Percentiles rank a stretch among this genome's conserved stretches.
Conservation (phyloP, 345 rosid species). For the Pseudoturritis turrita region DNA sequence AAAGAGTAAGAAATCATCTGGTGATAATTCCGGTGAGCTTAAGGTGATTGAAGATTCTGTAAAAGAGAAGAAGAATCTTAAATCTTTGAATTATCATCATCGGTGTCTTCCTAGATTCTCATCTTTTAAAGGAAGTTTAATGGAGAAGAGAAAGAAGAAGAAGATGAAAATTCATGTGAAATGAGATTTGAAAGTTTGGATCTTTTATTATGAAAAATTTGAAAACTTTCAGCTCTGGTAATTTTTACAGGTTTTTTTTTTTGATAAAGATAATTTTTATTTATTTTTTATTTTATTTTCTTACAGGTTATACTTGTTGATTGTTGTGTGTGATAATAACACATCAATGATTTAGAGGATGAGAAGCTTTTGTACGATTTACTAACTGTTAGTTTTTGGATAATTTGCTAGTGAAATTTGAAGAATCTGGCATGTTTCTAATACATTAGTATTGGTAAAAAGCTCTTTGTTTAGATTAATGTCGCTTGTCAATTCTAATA, state of each 20-base stretch:
- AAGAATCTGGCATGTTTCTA: not conserved
- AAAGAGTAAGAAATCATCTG: conserved; percentile 33
- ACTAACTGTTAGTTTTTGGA: not conserved
- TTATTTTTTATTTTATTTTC: too few relatives aligned
- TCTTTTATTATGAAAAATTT: not conserved
- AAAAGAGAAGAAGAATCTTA: conserved; percentile 35
- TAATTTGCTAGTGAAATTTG: not conserved
- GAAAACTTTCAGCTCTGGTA: not conserved
- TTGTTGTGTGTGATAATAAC: not conserved
- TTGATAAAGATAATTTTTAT: too few relatives aligned
- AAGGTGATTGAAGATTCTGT: conserved; percentile 40
- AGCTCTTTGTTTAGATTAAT: not conserved
- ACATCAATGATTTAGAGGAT: not conserved
- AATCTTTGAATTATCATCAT: conserved; percentile 24
- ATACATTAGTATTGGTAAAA: not conserved
- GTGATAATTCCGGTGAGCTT: conserved; percentile 49
- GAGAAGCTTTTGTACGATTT: not conserved
- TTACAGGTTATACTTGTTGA: not conserved
- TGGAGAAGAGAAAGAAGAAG: conserved; percentile 64
- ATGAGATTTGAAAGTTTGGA: not conserved
- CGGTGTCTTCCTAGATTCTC: conserved; percentile 77
- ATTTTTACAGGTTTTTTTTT: not conserved
- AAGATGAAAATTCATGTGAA: conserved; percentile 32
- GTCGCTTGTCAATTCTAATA: not conserved
- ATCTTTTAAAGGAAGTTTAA: conserved; percentile 41